A percentile compares a stretch with the other conserved stretches of the same genome.
phyloP scores from a whole-genome alignment of 306 rosid species.

The Castanea sativa region DNA sequence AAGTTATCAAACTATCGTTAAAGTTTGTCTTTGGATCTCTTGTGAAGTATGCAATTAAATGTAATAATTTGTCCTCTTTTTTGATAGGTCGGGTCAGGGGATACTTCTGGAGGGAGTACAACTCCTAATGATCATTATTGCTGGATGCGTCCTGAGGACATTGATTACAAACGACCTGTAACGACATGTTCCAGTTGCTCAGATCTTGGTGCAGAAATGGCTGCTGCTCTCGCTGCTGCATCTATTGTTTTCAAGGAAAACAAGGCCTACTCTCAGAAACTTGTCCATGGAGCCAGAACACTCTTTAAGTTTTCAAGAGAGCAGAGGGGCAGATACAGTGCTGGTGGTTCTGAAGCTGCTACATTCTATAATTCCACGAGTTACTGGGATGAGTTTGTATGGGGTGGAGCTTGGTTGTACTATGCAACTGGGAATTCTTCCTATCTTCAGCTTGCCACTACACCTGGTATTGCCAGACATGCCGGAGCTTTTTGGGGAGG shows the following conservation, averaged over 20 bases:
- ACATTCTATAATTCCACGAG: conserved; percentile 74
- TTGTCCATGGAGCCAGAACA: conserved; percentile 89
- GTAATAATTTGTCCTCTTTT: background rate
- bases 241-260: conserved; percentile 98
- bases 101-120: conserved; percentile 75
- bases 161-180: conserved; percentile 84
- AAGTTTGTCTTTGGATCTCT: background rate
- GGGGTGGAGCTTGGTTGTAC: conserved; percentile 99
- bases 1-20: background rate
- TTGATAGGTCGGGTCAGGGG: conserved; percentile 77
- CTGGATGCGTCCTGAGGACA: conserved; percentile 99
- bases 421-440: conserved; percentile 89
- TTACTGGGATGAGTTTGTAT: conserved; percentile 87
- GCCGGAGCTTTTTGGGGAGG: conserved; percentile 99
- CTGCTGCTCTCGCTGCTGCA: conserved; percentile 91
- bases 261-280: conserved; percentile 91
- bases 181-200: conserved; percentile 55
- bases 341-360: conserved; percentile 60
- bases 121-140: conserved; percentile 90
- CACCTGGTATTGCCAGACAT: conserved; percentile 82
- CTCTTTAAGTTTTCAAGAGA: conserved; percentile 72
- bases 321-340: conserved; percentile 76
- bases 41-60: conserved; percentile 10
- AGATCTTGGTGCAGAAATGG: conserved; percentile 96
- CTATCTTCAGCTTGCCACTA: conserved; percentile 82